Evolutionary conservation across 768 basidiomycete species (phyloP).

Genomic region (Boletellus emodensis): DNA sequence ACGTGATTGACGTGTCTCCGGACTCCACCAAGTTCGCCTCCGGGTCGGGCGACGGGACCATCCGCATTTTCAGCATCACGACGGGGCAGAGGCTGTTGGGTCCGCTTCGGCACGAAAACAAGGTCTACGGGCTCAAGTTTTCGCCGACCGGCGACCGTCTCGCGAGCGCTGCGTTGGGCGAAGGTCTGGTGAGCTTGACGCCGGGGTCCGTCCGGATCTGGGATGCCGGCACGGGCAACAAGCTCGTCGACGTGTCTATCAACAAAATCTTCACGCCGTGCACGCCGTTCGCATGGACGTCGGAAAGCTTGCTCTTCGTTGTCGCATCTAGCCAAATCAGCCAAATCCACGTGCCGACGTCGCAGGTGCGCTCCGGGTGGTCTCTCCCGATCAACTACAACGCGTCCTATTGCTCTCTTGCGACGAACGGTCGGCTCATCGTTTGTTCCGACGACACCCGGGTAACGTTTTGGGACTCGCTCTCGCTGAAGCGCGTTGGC

Average conservation of each 20-base stretch:
- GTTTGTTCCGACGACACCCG: background rate
- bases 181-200: background rate
- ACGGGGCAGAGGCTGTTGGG: background rate
- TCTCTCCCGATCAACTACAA: background rate
- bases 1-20: conserved; percentile 8
- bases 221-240: conserved; percentile 2
- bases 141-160: conserved; percentile 1
- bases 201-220: conserved; percentile 1
- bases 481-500: background rate
- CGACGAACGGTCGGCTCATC: background rate
- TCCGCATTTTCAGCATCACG: conserved; percentile 5
- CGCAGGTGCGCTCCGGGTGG: conserved; percentile 1
- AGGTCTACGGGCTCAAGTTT: conserved; percentile 6
- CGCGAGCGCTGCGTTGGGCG: background rate
- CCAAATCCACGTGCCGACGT: conserved; percentile 1
- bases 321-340: background rate
- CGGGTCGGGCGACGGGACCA: conserved; percentile 7
- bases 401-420: conserved; percentile 1
- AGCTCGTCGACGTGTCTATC: conserved; percentile 2
- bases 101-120: conserved; percentile 2
- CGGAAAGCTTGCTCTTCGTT: conserved; percentile 1
- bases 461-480: background rate
- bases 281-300: conserved; percentile 1
- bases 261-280: conserved; percentile 4
- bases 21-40: conserved; percentile 8